Evolutionary conservation across 345 rosid genomes (phyloP).

Genomic region (Citropsis articulata): DNA sequence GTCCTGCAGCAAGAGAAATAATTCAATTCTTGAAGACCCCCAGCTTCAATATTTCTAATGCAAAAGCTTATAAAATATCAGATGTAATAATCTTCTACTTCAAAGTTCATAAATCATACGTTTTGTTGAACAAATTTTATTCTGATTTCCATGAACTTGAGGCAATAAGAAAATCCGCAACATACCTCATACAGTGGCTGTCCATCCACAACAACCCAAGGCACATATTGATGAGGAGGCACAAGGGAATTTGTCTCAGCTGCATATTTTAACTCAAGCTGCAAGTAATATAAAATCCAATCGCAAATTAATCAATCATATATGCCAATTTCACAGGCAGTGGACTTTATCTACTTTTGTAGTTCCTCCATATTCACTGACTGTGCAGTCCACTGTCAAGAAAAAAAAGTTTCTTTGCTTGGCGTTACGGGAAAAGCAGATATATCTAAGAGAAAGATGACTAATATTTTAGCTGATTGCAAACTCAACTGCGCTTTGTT

Average conservation of each 20-base stretch:
- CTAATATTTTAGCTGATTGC: neutral
- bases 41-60: neutral
- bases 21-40: neutral
- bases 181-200: constrained; percentile 90
- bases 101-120: neutral
- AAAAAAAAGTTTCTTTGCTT: neutral
- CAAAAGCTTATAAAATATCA: neutral
- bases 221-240: constrained; percentile 89
- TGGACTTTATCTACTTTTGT: neutral
- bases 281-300: constrained; percentile 22
- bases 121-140: neutral
- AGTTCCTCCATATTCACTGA: neutral
- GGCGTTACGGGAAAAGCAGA: no score
- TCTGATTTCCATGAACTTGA: neutral
- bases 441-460: neutral
- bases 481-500: neutral
- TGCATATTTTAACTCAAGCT: constrained; percentile 82
- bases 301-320: neutral
- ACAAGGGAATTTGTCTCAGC: constrained; percentile 75
- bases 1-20: constrained; percentile 41
- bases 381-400: neutral
- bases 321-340: neutral
- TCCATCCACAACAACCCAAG: constrained; percentile 95
- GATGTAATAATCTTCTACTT: neutral
- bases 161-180: neutral